Evolutionary conservation across 352 stramenopile genomes (phyloP).

Genomic region (Phytophthora sansomeana): DNA sequence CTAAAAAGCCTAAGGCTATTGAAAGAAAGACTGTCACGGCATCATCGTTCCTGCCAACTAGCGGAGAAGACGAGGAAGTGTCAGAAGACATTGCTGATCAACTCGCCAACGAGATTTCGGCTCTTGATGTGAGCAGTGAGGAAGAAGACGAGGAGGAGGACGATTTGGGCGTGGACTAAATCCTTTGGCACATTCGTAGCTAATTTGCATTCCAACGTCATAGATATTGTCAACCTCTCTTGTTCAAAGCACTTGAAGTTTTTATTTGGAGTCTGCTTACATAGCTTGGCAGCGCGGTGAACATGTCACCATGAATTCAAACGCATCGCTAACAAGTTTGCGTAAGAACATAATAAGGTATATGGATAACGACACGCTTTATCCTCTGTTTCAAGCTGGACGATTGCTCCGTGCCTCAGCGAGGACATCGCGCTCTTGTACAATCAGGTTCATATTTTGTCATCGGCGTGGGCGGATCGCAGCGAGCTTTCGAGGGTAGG

Average conservation of each 20-base stretch:
- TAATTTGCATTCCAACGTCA: slow-evolving; percentile 22
- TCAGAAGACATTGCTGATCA: slow-evolving; percentile 69
- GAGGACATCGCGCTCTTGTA: slow-evolving; percentile 39
- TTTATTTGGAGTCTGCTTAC: slow-evolving; percentile 10
- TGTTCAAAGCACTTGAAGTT: background rate
- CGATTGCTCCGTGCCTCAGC: slow-evolving; percentile 21
- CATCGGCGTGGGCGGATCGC: slow-evolving; percentile 21
- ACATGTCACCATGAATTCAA: too few relatives aligned
- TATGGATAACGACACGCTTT: slow-evolving; percentile 41
- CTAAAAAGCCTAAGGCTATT: slow-evolving; percentile 24
- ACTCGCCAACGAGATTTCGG: slow-evolving; percentile 72
- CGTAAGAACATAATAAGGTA: slow-evolving; percentile 40
- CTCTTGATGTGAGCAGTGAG: slow-evolving; percentile 86
- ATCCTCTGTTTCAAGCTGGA: slow-evolving; percentile 22
- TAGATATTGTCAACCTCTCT: slow-evolving; percentile 16
- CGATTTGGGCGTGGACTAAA: slow-evolving; percentile 60
- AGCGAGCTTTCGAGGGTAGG: slow-evolving; percentile 23
- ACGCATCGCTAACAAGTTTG: background rate
- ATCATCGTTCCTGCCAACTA: slow-evolving; percentile 47
- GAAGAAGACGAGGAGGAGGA: slow-evolving; percentile 76
- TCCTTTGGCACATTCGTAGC: background rate
- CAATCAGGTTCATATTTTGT: slow-evolving; percentile 48
- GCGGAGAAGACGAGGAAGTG: slow-evolving; percentile 70
- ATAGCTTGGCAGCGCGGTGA: background rate
- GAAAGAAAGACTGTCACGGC: slow-evolving; percentile 28